Evolutionary conservation across 2,329 filamentous ascomycete species (phyloP), one percentile per base, ranked within the genome.

Genomic region (Botrytis hyacinthi): DNA sequence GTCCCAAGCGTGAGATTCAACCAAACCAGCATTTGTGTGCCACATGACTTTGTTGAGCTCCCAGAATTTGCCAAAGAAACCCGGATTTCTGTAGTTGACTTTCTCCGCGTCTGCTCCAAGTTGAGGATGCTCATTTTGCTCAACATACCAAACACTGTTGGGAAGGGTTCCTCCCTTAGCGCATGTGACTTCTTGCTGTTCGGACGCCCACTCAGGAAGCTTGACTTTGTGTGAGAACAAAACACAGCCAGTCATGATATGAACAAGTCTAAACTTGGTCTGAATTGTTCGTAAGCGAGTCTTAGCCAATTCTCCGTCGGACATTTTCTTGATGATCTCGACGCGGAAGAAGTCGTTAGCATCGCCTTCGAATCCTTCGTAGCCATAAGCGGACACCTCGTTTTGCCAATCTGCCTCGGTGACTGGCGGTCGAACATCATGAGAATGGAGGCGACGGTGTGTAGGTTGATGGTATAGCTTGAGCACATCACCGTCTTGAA

Each of bases 151-250:
- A 78, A 99, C 84, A 80, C 94, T 97, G 88, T 99, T 99, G 72
- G 96, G 96, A 54, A 98, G 85, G 75, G 94, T 97, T 78, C 94
- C 96, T 66, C 93, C 92, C 78, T 91, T 92, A 12, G 96, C 96
- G 81, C 96, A 99, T 32, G 95, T 98, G n/a, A 99, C 96, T 83
- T 99, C 96, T 83, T 99, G 96, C 83, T 99, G 96, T 83, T 98
- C 96, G 70, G 92, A 99, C 65, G 93, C 96, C 96, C 96, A 99
- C 4, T 97, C 94, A 4, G 96, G 96, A 74, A 99, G 91, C 86
- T 99, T 99, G 82, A 98, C 95, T 85, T 98, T 98, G 87, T 99
- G 96, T 0, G 95, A 98, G 86, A 99, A 99, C 37, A 99, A 87
- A 20, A 92, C 93, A 81, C 96, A 99, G 65, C 95, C 95, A 76